phyloP scores from a whole-genome alignment of 2,329 filamentous ascomycete species.

The Arachnopeziza araneosa region DNA sequence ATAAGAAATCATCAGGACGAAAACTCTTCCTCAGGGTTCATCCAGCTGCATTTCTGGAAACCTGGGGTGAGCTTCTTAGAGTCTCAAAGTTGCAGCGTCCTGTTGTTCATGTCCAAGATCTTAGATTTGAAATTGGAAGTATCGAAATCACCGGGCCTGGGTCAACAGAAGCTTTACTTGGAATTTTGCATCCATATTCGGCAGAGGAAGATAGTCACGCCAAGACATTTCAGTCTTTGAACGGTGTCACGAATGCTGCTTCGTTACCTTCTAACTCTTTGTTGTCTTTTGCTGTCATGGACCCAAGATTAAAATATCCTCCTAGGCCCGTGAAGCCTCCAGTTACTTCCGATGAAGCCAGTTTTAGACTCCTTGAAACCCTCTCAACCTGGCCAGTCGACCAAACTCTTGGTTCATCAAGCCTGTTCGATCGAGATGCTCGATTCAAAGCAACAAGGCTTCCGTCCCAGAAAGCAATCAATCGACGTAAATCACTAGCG shows the following conservation, averaged over 20 bases:
- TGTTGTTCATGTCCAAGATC: slow-evolving; percentile 56
- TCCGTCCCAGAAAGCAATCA: slow-evolving; percentile 74
- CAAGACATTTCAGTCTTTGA: slow-evolving; percentile 45
- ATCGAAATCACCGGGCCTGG: slow-evolving; percentile 67
- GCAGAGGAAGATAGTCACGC: slow-evolving; percentile 38
- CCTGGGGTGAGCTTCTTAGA: slow-evolving; percentile 57
- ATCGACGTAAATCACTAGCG: slow-evolving; percentile 63
- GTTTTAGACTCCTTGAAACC: slow-evolving; percentile 46
- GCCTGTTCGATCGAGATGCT: slow-evolving; percentile 62
- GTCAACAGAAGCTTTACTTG: slow-evolving; percentile 71
- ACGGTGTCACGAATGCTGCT: slow-evolving; percentile 60
- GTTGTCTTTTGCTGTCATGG: slow-evolving; percentile 66
- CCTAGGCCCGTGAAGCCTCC: slow-evolving; percentile 49
- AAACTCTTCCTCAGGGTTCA: slow-evolving; percentile 70
- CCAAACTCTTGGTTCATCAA: slow-evolving; percentile 38
- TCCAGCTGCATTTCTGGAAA: slow-evolving; percentile 67
- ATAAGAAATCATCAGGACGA: slow-evolving; percentile 34
- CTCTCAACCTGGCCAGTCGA: slow-evolving; percentile 67
- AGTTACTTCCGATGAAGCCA: slow-evolving; percentile 31
- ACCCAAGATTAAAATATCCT: slow-evolving; percentile 77
- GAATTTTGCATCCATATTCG: slow-evolving; percentile 54
- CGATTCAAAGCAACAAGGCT: slow-evolving; percentile 61
- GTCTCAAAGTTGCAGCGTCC: slow-evolving; percentile 56
- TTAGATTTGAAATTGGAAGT: slow-evolving; percentile 67
- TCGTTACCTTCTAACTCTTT: slow-evolving; percentile 64